These are phyloP conservation scores for Acacia concinna DNA, from an alignment of 331 rosid genomes.

Conservation along the genomic window DNA sequence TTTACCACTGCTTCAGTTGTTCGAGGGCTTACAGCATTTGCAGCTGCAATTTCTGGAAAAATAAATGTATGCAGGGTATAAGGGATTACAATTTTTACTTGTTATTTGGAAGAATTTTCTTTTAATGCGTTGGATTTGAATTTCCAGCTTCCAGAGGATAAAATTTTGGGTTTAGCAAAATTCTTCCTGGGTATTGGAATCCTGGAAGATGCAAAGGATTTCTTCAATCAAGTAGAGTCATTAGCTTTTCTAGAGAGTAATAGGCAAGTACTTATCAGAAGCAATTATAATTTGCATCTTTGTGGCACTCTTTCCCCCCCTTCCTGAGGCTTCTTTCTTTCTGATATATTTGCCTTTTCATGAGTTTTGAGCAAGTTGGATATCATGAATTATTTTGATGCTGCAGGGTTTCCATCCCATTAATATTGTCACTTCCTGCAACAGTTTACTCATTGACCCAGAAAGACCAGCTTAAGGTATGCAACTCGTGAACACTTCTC, in stretches of 20 bases:
- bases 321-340: neutral
- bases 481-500: slow-evolving; percentile 24
- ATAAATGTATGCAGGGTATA: slow-evolving; percentile 58
- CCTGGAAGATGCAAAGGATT: slow-evolving; percentile 85
- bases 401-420: slow-evolving; percentile 74
- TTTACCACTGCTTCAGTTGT: slow-evolving; percentile 88
- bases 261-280: slow-evolving; percentile 54
- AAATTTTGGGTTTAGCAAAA: slow-evolving; percentile 84
- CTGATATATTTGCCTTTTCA: slow-evolving; percentile 6
- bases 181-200: slow-evolving; percentile 89
- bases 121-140: slow-evolving; percentile 37
- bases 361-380: slow-evolving; percentile 13
- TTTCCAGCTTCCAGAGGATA: slow-evolving; percentile 77
- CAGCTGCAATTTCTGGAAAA: slow-evolving; percentile 67
- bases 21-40: slow-evolving; percentile 75
- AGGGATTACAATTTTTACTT: slow-evolving; percentile 1
- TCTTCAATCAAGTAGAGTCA: slow-evolving; percentile 82
- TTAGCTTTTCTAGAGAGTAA: slow-evolving; percentile 83
- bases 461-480: slow-evolving; percentile 81
- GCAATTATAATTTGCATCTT: slow-evolving; percentile 17
- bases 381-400: slow-evolving; percentile 32
- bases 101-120: neutral
- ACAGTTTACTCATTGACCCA: slow-evolving; percentile 81
- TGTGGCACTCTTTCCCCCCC: neutral
- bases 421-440: slow-evolving; percentile 85